Conservation (phyloP, 2,329 filamentous ascomycete genomes). For the Xylaria arbuscula region DNA sequence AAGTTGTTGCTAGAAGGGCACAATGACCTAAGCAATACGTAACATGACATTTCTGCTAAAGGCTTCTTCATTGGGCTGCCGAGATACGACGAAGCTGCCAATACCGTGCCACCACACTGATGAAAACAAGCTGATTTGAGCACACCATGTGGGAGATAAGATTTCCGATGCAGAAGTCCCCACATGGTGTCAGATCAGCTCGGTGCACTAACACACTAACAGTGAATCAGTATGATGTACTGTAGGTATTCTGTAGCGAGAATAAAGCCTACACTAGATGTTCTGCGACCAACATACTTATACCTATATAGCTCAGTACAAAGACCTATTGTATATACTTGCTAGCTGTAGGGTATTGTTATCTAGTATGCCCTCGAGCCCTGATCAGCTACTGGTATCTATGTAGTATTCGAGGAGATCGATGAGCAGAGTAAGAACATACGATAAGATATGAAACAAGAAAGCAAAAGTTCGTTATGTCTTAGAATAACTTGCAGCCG, state of each 20-base stretch:
- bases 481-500: slow-evolving; percentile 10
- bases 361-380: too few species aligned
- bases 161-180: slow-evolving; percentile 4
- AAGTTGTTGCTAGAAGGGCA: not conserved
- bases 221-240: not conserved
- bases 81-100: not conserved
- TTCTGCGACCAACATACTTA: too few species aligned
- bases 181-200: slow-evolving; percentile 4
- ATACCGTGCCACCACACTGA: slow-evolving; percentile 1
- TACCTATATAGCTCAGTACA: too few species aligned
- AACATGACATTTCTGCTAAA: not conserved
- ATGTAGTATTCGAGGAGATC: too few species aligned
- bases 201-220: not conserved
- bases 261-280: too few species aligned
- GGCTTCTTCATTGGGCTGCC: not conserved
- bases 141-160: slow-evolving; percentile 23
- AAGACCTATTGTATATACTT: too few species aligned
- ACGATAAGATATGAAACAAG: not conserved
- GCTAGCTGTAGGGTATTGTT: too few species aligned
- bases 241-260: too few species aligned
- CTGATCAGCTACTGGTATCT: too few species aligned
- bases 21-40: not conserved
- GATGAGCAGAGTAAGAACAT: not conserved
- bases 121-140: slow-evolving; percentile 5
- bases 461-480: not conserved